A percentile compares a stretch with the other conserved stretches of the same genome.
These are phyloP conservation scores for Irpex sp. DNA, from an alignment of 1,284 basidiomycete species.

Conservation along the genomic window DNA sequence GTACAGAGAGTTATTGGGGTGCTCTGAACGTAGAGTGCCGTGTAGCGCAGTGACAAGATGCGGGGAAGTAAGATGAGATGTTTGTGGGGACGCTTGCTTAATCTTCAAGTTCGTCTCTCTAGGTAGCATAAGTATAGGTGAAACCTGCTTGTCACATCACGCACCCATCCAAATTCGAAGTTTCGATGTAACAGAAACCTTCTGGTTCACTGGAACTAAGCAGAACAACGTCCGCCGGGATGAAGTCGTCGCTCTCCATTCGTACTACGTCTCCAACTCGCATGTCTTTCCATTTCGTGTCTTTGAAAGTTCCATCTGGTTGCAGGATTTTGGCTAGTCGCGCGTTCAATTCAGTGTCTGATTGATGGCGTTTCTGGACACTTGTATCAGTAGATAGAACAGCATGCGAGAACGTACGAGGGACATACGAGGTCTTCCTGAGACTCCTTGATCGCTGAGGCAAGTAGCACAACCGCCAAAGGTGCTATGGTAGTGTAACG, in stretches of 20 bases:
- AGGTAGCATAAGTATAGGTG: neutral
- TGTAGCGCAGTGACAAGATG: constrained; percentile 70
- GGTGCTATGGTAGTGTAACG: constrained; percentile 95
- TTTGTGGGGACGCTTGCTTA: constrained; percentile 90
- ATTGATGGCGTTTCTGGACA: constrained; percentile 90
- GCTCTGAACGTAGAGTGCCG: constrained; percentile 88
- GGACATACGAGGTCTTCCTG: constrained; percentile 83
- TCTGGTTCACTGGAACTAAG: constrained; percentile 93
- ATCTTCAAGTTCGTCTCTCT: constrained; percentile 98
- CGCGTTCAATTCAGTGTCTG: constrained; percentile 90
- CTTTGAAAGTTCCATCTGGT: constrained; percentile 63
- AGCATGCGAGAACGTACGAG: constrained; percentile 22
- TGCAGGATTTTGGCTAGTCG: constrained; percentile 78
- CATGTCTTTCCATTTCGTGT: constrained; percentile 87
- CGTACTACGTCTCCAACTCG: constrained; percentile 92
- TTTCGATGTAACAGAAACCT: constrained; percentile 96
- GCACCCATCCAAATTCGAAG: constrained; percentile 94
- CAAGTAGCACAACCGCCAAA: constrained; percentile 85
- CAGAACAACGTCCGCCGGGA: constrained; percentile 92
- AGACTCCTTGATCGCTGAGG: constrained; percentile 95
- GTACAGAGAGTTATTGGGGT: constrained; percentile 97
- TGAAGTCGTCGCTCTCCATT: constrained; percentile 90
- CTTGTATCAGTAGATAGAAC: neutral
- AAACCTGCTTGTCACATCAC: constrained; percentile 23
- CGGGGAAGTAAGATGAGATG: constrained; percentile 77